Conservation (phyloP, 108 stramenopile species). For the Pseudonitzschia multistriata region DNA sequence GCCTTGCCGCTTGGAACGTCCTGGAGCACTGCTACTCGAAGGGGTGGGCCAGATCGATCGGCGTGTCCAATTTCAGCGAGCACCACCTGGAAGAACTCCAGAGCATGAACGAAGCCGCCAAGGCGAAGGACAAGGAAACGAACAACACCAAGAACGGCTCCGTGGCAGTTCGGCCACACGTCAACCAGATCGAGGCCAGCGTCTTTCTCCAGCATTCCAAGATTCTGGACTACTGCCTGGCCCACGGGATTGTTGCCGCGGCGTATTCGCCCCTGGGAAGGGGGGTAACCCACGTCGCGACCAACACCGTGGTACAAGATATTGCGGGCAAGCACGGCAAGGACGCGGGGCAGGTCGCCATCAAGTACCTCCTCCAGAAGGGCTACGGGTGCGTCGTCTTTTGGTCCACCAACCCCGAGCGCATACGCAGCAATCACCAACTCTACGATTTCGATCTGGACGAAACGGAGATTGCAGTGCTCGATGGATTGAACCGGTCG, state of each 20-base stretch:
- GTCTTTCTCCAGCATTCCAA: slow-evolving; percentile 22
- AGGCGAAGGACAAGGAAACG: background rate
- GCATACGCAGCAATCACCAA: slow-evolving; percentile 1
- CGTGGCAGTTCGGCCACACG: slow-evolving; percentile 23
- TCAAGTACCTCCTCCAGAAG: slow-evolving; percentile 6
- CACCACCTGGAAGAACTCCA: slow-evolving; percentile 33
- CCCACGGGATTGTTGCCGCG: slow-evolving; percentile 1
- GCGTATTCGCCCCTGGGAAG: slow-evolving; percentile 15
- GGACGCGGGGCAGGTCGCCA: slow-evolving; percentile 9
- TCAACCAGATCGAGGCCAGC: slow-evolving; percentile 42
- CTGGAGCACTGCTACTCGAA: slow-evolving; percentile 33
- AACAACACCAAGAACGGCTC: slow-evolving; percentile 13
- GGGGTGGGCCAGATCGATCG: slow-evolving; percentile 40
- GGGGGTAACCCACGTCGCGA: background rate
- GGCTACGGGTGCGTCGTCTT: slow-evolving; percentile 12
- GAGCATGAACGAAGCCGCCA: background rate
- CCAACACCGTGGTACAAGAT: background rate
- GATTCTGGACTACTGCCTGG: slow-evolving; percentile 10
- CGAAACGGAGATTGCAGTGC: slow-evolving; percentile 2
- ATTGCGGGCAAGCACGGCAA: background rate
- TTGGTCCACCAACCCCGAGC: background rate
- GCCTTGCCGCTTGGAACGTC: slow-evolving; percentile 41
- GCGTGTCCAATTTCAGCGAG: slow-evolving; percentile 40
- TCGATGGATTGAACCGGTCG: slow-evolving; percentile 11
- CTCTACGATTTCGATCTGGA: background rate